phyloP scores from a whole-genome alignment of 2,329 filamentous ascomycete genomes.

The Chalaropsis ovoidea region DNA sequence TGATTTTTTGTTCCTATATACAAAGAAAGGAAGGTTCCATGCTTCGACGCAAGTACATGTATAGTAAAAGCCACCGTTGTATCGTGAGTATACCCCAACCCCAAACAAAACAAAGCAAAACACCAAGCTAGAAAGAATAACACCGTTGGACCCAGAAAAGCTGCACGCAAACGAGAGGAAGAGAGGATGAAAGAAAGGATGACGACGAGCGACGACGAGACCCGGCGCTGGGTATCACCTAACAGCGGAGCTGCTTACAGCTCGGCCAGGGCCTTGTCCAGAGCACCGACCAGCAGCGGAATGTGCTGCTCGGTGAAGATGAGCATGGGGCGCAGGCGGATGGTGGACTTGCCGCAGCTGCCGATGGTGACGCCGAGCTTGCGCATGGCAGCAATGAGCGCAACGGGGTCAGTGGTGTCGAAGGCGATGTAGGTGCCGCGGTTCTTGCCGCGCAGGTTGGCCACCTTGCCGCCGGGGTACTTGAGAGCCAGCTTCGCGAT shows the following conservation, averaged over 20 bases:
- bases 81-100: slow-evolving; percentile 3
- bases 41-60: background rate
- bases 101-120: background rate
- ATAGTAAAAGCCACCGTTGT: background rate
- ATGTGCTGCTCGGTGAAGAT: slow-evolving; percentile 65
- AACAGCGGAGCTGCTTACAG: slow-evolving; percentile 18
- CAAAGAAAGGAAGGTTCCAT: background rate
- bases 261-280: slow-evolving; percentile 23
- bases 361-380: slow-evolving; percentile 65
- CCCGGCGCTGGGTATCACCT: background rate
- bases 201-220: background rate
- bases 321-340: slow-evolving; percentile 68
- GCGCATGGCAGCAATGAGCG: slow-evolving; percentile 58
- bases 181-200: slow-evolving; percentile 2
- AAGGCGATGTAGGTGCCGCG: slow-evolving; percentile 63
- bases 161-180: slow-evolving; percentile 3
- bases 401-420: slow-evolving; percentile 59
- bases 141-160: slow-evolving; percentile 2
- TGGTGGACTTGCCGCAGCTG: slow-evolving; percentile 58
- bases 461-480: slow-evolving; percentile 55
- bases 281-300: slow-evolving; percentile 18
- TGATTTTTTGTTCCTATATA: background rate
- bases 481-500: slow-evolving; percentile 52
- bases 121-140: slow-evolving; percentile 14
- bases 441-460: slow-evolving; percentile 66